These are phyloP conservation scores for Pseudogymnoascus sp. DNA, from an alignment of 2,329 filamentous ascomycete genomes.

Conservation along the genomic window DNA sequence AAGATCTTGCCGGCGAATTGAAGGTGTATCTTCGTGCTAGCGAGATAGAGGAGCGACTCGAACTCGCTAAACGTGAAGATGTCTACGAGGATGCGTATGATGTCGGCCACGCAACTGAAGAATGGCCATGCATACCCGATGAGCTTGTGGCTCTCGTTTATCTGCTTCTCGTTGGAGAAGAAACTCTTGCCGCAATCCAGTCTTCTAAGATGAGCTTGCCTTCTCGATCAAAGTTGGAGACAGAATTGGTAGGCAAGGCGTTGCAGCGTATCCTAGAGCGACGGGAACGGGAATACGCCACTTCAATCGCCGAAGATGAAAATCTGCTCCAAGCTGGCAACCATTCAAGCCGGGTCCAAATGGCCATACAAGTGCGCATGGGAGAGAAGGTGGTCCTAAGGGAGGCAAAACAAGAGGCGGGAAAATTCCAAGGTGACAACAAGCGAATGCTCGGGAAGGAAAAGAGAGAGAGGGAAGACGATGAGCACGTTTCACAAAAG, in stretches of 20 bases:
- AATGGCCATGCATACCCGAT: conserved; percentile 25
- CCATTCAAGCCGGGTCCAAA: conserved; percentile 30
- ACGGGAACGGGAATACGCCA: conserved; percentile 41
- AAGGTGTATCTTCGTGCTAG: conserved; percentile 15
- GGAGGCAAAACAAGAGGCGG: conserved; percentile 34
- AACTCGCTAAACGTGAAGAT: conserved; percentile 46
- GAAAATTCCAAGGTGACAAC: conserved; percentile 21
- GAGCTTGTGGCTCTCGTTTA: conserved; percentile 34
- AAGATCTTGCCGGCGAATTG: conserved; percentile 21
- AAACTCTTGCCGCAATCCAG: conserved; percentile 31
- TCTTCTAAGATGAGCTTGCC: conserved; percentile 28
- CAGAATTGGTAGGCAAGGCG: conserved; percentile 30
- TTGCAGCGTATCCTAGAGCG: conserved; percentile 32
- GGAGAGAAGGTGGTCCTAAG: conserved; percentile 57
- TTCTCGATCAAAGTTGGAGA: conserved; percentile 35
- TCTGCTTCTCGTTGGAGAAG: conserved; percentile 32
- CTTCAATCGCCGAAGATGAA: conserved; percentile 43
- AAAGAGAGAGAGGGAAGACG: conserved; percentile 7
- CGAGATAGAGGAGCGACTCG: conserved; percentile 24
- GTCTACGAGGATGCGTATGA: conserved; percentile 55
- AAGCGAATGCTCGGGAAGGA: conserved; percentile 26
- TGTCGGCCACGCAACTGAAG: conserved; percentile 28
- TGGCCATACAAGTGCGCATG: conserved; percentile 52
- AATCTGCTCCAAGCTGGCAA: conserved; percentile 29
- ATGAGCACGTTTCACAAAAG: conserved; percentile 1